Base-by-base conservation (phyloP, 1,284 basidiomycete species). In the Lentinus polychrous region DNA sequence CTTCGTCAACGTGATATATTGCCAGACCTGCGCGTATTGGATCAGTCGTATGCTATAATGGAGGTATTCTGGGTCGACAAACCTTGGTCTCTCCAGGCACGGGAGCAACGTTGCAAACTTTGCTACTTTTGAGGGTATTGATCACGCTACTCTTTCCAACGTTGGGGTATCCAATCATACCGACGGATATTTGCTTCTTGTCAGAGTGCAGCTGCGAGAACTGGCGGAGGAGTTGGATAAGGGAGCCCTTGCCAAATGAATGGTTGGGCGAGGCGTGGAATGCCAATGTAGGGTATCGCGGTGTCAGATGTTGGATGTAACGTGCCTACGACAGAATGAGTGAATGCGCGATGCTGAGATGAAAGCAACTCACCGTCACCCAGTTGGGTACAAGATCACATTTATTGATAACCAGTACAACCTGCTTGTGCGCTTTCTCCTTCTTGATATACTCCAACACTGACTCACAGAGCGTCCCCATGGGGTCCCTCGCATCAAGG, bases 181-280 rank as follows among this genome's bases (percentile, higher is more conserved):
- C 95, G 54, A 99, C 93, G 31, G 92, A 95, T 63, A 99, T 98
- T 69, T 99, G 95, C 72, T 98, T 99, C 76, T 96, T 97, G 75
- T 99, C 96, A 11, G 93, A 92, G 70, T 24, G 33, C 8, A 98
- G 95, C 33, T 99, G 91, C 8, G 93, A 91, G 69, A 99, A 99
- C 66, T 99, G 95, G 31, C 96, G 85, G 38, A 99, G 78, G 33
- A 99, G 81, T 68, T 97, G 94, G 61, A 99, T 99, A 52, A 99
- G 83, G 27, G 94, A 93, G 27, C 95, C 96, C 71, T 98, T 98
- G 55, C 94, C 95, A 62, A 98, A 99, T 3, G 95, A 97, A 71
- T 99, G 95, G 69, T 96, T 98, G 53, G 96, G 94, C 12, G 93
- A 96, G 1, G 96, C 96, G 66, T 99, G 96, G 76, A 98, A 98